Percentiles rank a stretch among this genome's conserved stretches.
These are phyloP conservation scores for Collariella sp. DNA, from an alignment of 495 filamentous ascomycete genomes.

Conservation along the genomic window DNA sequence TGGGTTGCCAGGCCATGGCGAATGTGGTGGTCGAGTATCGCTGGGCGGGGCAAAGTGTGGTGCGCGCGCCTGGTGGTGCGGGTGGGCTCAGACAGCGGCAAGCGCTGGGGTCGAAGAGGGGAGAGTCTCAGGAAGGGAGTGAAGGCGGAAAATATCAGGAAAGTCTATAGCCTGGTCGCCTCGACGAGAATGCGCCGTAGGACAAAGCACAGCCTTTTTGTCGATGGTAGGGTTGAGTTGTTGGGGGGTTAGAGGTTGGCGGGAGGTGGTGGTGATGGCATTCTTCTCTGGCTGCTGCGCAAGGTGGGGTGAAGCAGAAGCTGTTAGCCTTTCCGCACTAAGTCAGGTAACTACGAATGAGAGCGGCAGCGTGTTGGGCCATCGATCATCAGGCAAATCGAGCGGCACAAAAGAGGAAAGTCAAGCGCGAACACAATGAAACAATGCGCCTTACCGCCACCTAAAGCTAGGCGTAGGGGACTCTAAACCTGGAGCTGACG, in stretches of 20 bases:
- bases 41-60: conserved; percentile 1
- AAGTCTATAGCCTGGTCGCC: neutral
- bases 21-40: conserved; percentile 1
- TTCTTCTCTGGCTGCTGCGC: conserved; percentile 8
- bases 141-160: neutral
- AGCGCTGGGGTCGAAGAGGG: neutral
- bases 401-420: conserved; percentile 2
- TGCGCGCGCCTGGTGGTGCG: neutral
- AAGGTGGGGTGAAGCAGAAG: conserved; percentile 14
- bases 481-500: neutral
- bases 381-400: neutral
- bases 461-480: neutral
- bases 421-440: conserved; percentile 1
- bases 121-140: neutral
- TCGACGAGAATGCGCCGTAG: neutral
- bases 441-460: neutral
- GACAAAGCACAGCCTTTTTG: neutral
- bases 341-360: neutral
- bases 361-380: neutral
- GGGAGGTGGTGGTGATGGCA: conserved; percentile 10
- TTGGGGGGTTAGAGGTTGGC: neutral
- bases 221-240: neutral
- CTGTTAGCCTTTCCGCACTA: conserved; percentile 4
- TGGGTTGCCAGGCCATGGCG: conserved; percentile 87
- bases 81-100: neutral